Base-by-base conservation (phyloP, 495 filamentous ascomycete genomes). In the Amphirosellinia nigrospora region DNA sequence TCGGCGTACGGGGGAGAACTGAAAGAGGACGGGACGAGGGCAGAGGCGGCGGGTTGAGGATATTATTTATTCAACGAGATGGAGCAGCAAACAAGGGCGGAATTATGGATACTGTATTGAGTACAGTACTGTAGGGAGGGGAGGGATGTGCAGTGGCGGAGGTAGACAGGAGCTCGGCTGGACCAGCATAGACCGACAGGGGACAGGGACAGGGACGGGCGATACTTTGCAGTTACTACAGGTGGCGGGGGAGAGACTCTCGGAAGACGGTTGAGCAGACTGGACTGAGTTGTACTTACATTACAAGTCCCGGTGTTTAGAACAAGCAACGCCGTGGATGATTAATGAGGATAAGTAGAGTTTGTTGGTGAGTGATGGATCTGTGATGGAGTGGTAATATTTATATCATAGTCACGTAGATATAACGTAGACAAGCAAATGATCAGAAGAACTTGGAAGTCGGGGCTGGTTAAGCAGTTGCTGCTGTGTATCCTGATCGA, bases 21-120 rank as follows among this genome's bases (percentile, higher is more conserved):
- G 7, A 36, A 13, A 36, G 21, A 43, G 6, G 62, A 36, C 28
- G 45, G 23, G 21, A 43, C 13, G 62, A 36, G 38, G 45, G 23
- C 16, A 64, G 38, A 46, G 39, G 59, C 34, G n/a, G 63, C 55
- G 56, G 70, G 34, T 26, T 66, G 41, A 26, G 43, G 56, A 60
- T 66, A 56, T 50, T 71, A 71, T 66, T 71, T 71, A 66, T 63
- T 63, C 9, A 5, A 55, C 30, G n/a, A 58, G 38, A 34, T 48
- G 36, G 1, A 11, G 0, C 3, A 21, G 23, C 13, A 39, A 4
- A 32, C 23, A 41, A 23, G 34, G 39, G 39, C 16, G 63, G 52
- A 15, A 58, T 34, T 34, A 38, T 61, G 45, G 52, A 52, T 46
- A 36, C 36, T 46, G 52, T 30, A 36, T 36, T 7, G 34, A 3